These are phyloP conservation scores for Chaetoceros muelleri DNA, from an alignment of 108 stramenopile species.

Conservation along the genomic window DNA sequence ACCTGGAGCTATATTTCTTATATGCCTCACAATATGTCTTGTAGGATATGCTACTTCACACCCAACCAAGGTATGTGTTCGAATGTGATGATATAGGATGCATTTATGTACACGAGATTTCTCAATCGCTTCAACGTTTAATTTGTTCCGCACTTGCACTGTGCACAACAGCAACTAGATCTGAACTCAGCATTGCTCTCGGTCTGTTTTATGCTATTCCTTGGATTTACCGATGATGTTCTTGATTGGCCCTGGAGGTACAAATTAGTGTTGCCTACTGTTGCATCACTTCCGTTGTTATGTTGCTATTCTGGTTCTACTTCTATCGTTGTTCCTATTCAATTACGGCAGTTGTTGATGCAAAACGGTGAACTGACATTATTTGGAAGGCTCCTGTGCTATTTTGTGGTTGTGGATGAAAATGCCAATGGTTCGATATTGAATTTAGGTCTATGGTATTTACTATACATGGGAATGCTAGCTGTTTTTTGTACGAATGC, in stretches of 20 bases:
- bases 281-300: constrained; percentile 93
- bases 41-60: constrained; percentile 76
- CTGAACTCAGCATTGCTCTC: constrained; percentile 85
- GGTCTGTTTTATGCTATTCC: constrained; percentile 93
- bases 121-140: neutral
- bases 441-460: constrained; percentile 78
- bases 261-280: constrained; percentile 88
- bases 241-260: constrained; percentile 97
- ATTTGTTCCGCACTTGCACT: neutral
- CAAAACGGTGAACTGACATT: constrained; percentile 39
- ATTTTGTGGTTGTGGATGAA: constrained; percentile 53
- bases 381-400: constrained; percentile 34
- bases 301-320: constrained; percentile 92
- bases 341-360: constrained; percentile 40
- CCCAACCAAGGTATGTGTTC: constrained; percentile 31
- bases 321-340: constrained; percentile 83
- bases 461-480: constrained; percentile 93
- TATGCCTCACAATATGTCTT: constrained; percentile 80
- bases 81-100: neutral
- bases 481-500: constrained; percentile 99
- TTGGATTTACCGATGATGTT: constrained; percentile 95
- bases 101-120: neutral
- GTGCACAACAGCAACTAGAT: too few species aligned
- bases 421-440: constrained; percentile 64
- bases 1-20: constrained; percentile 82